Evolutionary conservation across 2,329 filamentous ascomycete species (phyloP), one percentile per base, ranked within the genome.

Genomic region (Thelonectria blattea): DNA sequence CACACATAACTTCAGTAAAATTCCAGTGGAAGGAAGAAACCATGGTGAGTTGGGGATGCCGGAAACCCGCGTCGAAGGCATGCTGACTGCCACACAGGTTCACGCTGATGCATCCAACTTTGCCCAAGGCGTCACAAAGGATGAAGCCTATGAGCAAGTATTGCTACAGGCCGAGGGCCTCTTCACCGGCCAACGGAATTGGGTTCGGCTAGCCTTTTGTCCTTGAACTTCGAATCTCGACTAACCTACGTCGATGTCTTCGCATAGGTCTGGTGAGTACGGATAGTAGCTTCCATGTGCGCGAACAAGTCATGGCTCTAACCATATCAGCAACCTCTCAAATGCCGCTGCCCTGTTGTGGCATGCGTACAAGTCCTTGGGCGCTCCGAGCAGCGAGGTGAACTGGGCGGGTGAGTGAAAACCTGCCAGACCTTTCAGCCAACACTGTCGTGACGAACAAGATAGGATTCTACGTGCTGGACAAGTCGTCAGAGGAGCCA

Each of bases 101-200:
- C 91, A 94, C 78, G 91, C 91, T 52, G 91, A 94, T 72, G 86
- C 91, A 3, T 91, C 90, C 53, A 91, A 86, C 69, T 94, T 94
- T 75, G 82, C 80, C 50, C 72, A 82, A 14, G 87, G 85, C 65
- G 75, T 92, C 61, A 86, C 82, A 54, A 94, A 93, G 75, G 80
- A 85, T 59, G 86, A 91, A 63, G 90, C 89, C 22, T 93, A 93
- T 66, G 82, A 85, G 64, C 91, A 93, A 69, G 86, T 94, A 2
- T 77, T 93, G 12, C 80, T 89, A 52, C 88, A 93, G 72, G 88
- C 89, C 1, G 82, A 85, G 63, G 86, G 87, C 1, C 79, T 95
- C 1, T 87, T 92, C 66, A 83, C 87, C 22, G 90, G 83, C 7
- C 91, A 94, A 73, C 83, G 88, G 52, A 93, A 94, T 71, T 94